These are phyloP conservation scores for Rubroboletus satanas DNA, from an alignment of 768 basidiomycete species.

Conservation along the genomic window DNA sequence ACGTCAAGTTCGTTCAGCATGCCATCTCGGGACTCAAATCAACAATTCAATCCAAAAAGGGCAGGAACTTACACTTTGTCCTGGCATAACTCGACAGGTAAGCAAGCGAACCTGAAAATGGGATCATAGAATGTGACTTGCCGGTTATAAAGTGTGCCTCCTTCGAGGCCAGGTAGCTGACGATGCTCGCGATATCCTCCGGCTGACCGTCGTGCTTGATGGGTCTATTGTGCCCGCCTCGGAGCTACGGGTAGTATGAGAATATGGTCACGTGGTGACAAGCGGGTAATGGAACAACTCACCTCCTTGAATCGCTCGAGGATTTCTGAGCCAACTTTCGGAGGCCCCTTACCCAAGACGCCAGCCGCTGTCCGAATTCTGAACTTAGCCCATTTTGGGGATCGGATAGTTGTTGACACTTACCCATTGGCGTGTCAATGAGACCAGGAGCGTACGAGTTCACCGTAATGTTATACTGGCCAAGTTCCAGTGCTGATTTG, in stretches of 20 bases:
- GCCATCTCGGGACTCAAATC: background rate
- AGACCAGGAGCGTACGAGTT: background rate
- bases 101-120: background rate
- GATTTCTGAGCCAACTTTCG: background rate
- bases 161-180: slow-evolving; percentile 34
- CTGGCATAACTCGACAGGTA: background rate
- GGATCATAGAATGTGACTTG: background rate
- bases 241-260: background rate
- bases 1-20: background rate
- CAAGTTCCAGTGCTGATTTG: background rate
- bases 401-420: background rate
- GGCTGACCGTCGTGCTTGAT: slow-evolving; percentile 25
- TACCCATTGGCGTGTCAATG: background rate
- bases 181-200: slow-evolving; percentile 30
- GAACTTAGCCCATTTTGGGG: background rate
- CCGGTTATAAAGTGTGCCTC: slow-evolving; percentile 37
- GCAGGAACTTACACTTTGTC: slow-evolving; percentile 10
- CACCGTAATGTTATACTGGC: background rate
- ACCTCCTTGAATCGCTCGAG: background rate
- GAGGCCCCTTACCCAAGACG: background rate
- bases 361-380: background rate
- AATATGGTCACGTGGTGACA: background rate
- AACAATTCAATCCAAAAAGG: background rate
- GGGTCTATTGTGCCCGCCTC: background rate
- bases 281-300: background rate